Percentiles rank a stretch among this genome's conserved stretches.
These are phyloP conservation scores for Eucalyptus melliodora DNA, from an alignment of 345 rosid species.

Conservation along the genomic window DNA sequence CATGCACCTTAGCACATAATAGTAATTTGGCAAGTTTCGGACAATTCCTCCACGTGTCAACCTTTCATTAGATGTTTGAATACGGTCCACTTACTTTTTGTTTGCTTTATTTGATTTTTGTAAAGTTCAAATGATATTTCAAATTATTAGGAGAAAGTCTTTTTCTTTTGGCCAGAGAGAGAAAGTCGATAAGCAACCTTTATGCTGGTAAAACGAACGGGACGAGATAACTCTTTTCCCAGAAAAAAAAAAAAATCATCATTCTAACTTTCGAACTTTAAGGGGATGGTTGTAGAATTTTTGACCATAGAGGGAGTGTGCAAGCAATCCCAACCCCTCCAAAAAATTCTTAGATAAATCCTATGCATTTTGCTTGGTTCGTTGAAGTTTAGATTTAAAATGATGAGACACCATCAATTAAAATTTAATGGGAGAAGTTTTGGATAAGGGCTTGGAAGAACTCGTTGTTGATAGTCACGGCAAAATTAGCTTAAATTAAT, in stretches of 20 bases:
- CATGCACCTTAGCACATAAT: neutral
- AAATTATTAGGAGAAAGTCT: neutral
- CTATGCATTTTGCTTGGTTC: too few species aligned
- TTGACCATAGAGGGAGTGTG: accelerated
- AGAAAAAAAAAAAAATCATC: too few species aligned
- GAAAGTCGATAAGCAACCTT: neutral
- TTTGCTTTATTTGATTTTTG: neutral
- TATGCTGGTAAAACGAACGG: neutral
- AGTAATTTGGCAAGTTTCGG: neutral
- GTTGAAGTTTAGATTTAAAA: too few species aligned
- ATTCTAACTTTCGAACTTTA: too few species aligned
- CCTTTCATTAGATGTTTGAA: neutral
- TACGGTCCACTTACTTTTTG: neutral
- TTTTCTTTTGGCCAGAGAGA: neutral
- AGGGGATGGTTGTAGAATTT: too few species aligned
- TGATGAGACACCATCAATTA: too few species aligned
- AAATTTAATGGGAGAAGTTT: too few species aligned
- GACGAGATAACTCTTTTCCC: neutral
- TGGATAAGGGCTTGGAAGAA: too few species aligned
- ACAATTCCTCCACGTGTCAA: neutral
- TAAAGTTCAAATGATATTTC: neutral
- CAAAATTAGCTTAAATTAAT: too few species aligned
- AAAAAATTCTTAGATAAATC: too few species aligned
- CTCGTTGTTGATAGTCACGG: too few species aligned
- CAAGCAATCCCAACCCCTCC: too few species aligned